These are phyloP conservation scores for Neocallimastix lanati DNA, from an alignment of 192 early-diverging fungal species.

Conservation along the genomic window DNA sequence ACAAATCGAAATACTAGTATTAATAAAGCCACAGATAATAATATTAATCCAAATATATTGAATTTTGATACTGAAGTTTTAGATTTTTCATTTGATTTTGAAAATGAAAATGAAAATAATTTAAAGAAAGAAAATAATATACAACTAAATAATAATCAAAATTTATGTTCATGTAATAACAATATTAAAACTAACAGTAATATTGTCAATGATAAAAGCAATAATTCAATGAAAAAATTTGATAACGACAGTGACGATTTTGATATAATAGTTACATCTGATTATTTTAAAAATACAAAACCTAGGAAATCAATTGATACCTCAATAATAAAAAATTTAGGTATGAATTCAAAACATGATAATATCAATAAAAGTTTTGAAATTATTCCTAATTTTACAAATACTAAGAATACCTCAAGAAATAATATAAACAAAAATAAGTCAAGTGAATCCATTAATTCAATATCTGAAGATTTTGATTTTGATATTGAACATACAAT, in stretches of 20 bases:
- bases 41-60: too few relatives aligned
- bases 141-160: too few relatives aligned
- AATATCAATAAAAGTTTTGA: neutral
- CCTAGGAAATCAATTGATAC: neutral
- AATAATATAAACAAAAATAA: neutral
- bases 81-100: too few relatives aligned
- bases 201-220: neutral
- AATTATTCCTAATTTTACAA: neutral
- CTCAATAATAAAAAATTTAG: neutral
- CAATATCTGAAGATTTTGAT: neutral
- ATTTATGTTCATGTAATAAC: neutral
- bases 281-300: neutral
- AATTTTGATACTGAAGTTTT: too few relatives aligned
- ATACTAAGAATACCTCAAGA: neutral
- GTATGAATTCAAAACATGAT: neutral
- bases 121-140: too few relatives aligned
- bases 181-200: neutral
- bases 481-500: too few relatives aligned
- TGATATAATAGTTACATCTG: neutral
- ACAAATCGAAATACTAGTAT: too few relatives aligned
- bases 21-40: too few relatives aligned
- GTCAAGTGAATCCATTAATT: too few relatives aligned
- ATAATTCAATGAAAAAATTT: neutral
- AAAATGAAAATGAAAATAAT: too few relatives aligned
- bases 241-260: neutral